Percentiles rank a stretch among this genome's conserved stretches.
Conservation (phyloP, 2,329 filamentous ascomycete genomes). For the Diaporthe sp. region DNA sequence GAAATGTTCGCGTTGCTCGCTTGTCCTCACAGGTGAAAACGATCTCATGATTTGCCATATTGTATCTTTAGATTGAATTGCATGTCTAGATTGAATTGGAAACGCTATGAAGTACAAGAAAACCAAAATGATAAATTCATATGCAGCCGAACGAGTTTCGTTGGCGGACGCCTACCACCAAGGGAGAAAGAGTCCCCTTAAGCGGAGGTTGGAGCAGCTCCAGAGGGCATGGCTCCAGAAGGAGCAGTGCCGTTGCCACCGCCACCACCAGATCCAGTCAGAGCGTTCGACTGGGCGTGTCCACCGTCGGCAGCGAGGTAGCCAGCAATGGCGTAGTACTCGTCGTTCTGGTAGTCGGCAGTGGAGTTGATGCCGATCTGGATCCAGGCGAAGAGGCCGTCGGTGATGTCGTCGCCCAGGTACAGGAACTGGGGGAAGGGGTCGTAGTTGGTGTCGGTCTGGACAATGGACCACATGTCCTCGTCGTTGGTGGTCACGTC, state of each 20-base stretch:
- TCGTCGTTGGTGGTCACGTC: constrained; percentile 48
- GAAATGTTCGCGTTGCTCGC: background rate
- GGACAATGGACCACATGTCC: constrained; percentile 49
- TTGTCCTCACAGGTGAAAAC: background rate
- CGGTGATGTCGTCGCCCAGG: constrained; percentile 60
- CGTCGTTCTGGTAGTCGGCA: constrained; percentile 44
- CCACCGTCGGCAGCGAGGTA: constrained; percentile 36
- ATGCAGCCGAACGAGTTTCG: background rate
- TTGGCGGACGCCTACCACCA: background rate
- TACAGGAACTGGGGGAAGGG: constrained; percentile 66
- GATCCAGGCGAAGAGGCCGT: constrained; percentile 63
- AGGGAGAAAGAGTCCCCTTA: background rate
- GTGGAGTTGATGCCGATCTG: constrained; percentile 59
- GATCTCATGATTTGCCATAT: background rate
- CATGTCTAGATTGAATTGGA: background rate
- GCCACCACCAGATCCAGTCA: constrained; percentile 9
- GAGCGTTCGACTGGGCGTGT: constrained; percentile 32
- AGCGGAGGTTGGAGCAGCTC: constrained; percentile 25
- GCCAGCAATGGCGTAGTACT: constrained; percentile 38
- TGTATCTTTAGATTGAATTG: background rate
- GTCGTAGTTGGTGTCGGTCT: constrained; percentile 50
- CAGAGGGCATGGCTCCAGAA: constrained; percentile 17
- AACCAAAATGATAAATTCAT: background rate
- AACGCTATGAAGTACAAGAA: constrained; percentile 9
- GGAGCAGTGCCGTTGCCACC: constrained; percentile 34